Conservation (phyloP, 371 early-diverging fungal genomes). For the Rhizomucor miehei region DNA sequence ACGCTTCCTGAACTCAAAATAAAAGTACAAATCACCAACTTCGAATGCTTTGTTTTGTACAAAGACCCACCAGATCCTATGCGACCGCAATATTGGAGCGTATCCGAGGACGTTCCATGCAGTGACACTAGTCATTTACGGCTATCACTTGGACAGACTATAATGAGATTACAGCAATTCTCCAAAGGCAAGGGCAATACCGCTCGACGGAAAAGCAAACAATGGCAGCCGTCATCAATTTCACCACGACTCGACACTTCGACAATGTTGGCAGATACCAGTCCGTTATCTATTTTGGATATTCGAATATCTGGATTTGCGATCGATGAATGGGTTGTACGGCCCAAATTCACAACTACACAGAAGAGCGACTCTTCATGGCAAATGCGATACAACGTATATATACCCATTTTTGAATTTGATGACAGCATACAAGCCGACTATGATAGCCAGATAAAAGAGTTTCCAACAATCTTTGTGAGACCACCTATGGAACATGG, state of each 20-base stretch:
- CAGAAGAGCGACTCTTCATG: slow-evolving; percentile 5
- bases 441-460: slow-evolving; percentile 17
- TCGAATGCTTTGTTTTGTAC: slow-evolving; percentile 43
- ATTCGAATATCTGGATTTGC: slow-evolving; percentile 20
- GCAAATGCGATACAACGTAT: slow-evolving; percentile 18
- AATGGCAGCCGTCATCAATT: neutral
- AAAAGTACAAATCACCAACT: slow-evolving; percentile 37
- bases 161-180: slow-evolving; percentile 36
- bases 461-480: slow-evolving; percentile 17
- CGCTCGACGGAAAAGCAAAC: neutral
- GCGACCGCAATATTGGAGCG: slow-evolving; percentile 20
- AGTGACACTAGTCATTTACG: slow-evolving; percentile 42
- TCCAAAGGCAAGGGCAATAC: slow-evolving; percentile 9
- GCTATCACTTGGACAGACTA: slow-evolving; percentile 33
- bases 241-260: neutral
- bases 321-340: slow-evolving; percentile 32
- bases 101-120: slow-evolving; percentile 11
- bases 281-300: slow-evolving; percentile 20
- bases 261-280: neutral
- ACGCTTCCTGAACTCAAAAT: slow-evolving; percentile 24
- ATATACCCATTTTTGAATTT: slow-evolving; percentile 36
- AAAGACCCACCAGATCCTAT: slow-evolving; percentile 28
- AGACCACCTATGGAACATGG: neutral
- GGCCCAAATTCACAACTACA: neutral
- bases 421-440: slow-evolving; percentile 22